Evolutionary conservation across 1,139 yeast genomes (phyloP).

Genomic region (Nadsonia starkeyi-henricii): DNA sequence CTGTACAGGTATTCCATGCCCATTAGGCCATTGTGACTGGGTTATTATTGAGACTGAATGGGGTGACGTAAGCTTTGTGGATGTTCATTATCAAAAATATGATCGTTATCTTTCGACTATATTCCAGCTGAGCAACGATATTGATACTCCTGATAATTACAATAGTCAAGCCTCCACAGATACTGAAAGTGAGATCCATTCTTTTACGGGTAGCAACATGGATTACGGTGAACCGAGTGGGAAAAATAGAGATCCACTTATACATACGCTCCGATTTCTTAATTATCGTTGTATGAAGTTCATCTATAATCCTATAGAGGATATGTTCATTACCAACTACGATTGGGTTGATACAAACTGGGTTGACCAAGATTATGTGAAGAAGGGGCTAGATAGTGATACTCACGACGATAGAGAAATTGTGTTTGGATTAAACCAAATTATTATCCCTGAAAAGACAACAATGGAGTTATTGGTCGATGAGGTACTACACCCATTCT

Average conservation of each 20-base stretch:
- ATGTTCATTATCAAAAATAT: constrained; percentile 44
- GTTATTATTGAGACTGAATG: constrained; percentile 85
- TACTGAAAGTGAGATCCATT: constrained; percentile 6
- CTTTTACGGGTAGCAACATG: constrained; percentile 1
- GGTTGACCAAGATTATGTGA: constrained; percentile 43
- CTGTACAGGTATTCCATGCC: constrained; percentile 49
- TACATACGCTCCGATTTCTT: constrained; percentile 59
- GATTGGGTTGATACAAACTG: constrained; percentile 77
- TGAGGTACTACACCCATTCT: constrained; percentile 89
- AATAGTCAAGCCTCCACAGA: constrained; percentile 9
- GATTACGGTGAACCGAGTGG: constrained; percentile 8
- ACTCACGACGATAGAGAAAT: constrained; percentile 50
- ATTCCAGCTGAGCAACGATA: constrained; percentile 25
- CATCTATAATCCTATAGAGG: constrained; percentile 75
- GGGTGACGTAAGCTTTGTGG: constrained; percentile 62
- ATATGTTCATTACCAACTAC: constrained; percentile 66
- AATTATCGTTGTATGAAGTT: constrained; percentile 73
- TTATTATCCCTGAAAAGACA: constrained; percentile 66
- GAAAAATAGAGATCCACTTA: constrained; percentile 39
- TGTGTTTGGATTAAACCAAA: constrained; percentile 66
- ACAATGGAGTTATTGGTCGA: constrained; percentile 53
- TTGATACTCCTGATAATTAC: constrained; percentile 12
- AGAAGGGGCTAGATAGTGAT: constrained; percentile 61
- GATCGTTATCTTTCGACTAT: constrained; percentile 61
- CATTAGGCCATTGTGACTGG: constrained; percentile 82